Base-by-base conservation (phyloP, 257 asterid species). In the Parsonsia alboflavescens region DNA sequence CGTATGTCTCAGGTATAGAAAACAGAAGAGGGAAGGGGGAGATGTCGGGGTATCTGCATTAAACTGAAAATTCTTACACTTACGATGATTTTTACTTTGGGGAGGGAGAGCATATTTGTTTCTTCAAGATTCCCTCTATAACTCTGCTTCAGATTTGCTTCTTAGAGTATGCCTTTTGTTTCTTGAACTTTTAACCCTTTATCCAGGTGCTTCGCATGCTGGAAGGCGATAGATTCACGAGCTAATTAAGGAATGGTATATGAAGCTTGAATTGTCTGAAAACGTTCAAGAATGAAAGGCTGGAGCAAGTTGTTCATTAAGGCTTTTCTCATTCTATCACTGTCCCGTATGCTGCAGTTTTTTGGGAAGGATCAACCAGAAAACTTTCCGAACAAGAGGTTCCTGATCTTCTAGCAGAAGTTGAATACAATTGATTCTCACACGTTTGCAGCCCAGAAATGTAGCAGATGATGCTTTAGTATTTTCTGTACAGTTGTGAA, bases 1-100 rank as follows among this genome's bases (percentile, higher is more conserved):
- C 88, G 96, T 17, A 91, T 93, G 90, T 93, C 98, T 77, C 93
- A 87, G 97, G 98, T 93, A 77, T 61, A 49, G 74, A 12, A 45
- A 68, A 46, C 21, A 24, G 19, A 26, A 10, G 61, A 26, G 10
- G 9, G 52, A 0, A 1, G 17, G 39, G 26, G 46, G 45, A 62
- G 44, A 62, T 30, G 46, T 15, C 19, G 48, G 12, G 16, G 15
- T 41, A 64, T 36, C 24, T 64, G 10, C 46, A 36, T 64, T 36
- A 17, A 21, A 7, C 49, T 63, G n/a, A 63, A 63, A 10, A 10
- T 39, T 9, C 19, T 45, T 22, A 39, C 21, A 16, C 13, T 45
- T 36, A 15, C 17, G 24, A 36, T 4, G 5, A 16, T 65, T 21
- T n/a, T 33, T 6, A 21, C 0, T 4, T 44, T 21, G 5, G 17